A percentile compares a stretch with the other conserved stretches of the same genome.
These are phyloP conservation scores for Alternaria viburni DNA, from an alignment of 2,329 filamentous ascomycete species.

Conservation along the genomic window DNA sequence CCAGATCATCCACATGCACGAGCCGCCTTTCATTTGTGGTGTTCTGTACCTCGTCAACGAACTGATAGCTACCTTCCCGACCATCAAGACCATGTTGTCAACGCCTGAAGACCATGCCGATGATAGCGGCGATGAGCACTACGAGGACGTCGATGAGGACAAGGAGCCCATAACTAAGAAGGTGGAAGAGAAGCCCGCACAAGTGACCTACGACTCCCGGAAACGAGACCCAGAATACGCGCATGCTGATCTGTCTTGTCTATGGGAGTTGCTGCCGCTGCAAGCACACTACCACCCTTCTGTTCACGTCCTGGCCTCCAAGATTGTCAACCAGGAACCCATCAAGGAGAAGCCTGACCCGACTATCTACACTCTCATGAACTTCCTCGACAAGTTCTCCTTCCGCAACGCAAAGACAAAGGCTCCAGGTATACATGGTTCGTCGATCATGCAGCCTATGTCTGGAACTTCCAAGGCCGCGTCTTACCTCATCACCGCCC, in stretches of 20 bases:
- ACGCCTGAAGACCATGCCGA: slow-evolving; percentile 76
- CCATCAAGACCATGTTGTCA: slow-evolving; percentile 73
- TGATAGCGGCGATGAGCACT: slow-evolving; percentile 75
- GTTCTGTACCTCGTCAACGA: slow-evolving; percentile 89
- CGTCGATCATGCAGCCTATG: slow-evolving; percentile 96
- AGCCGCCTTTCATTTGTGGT: slow-evolving; percentile 90
- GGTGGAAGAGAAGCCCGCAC: slow-evolving; percentile 19
- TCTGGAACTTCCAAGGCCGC: slow-evolving; percentile 65
- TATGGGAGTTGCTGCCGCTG: slow-evolving; percentile 90
- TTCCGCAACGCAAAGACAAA: slow-evolving; percentile 88
- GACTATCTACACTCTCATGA: slow-evolving; percentile 85
- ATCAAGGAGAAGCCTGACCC: slow-evolving; percentile 89
- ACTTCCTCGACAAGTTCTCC: slow-evolving; percentile 98
- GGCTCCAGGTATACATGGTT: slow-evolving; percentile 67
- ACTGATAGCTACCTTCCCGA: slow-evolving; percentile 78
- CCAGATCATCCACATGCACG: slow-evolving; percentile 85
- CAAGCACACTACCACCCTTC: slow-evolving; percentile 90
- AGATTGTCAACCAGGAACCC: slow-evolving; percentile 71
- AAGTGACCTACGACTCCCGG: slow-evolving; percentile 74
- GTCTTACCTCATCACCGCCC: slow-evolving; percentile 66
- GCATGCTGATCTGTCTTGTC: slow-evolving; percentile 87
- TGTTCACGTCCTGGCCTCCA: slow-evolving; percentile 80
- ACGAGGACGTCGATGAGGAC: slow-evolving; percentile 66
- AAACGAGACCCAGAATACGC: slow-evolving; percentile 92
- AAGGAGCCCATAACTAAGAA: slow-evolving; percentile 31